phyloP scores from a whole-genome alignment of 306 rosid genomes.

The Cucurbita moschata region DNA sequence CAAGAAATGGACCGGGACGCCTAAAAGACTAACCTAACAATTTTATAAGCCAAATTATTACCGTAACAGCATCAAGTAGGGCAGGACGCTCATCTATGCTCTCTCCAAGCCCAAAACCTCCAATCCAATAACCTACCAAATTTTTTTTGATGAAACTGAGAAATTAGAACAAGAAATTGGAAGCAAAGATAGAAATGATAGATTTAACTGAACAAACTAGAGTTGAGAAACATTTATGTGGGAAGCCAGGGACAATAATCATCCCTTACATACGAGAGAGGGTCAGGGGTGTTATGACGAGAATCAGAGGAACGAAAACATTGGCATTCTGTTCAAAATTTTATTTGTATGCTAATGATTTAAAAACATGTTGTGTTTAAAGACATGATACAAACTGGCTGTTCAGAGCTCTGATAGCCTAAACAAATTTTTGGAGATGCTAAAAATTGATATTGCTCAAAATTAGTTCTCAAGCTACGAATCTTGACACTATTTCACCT shows the following conservation, averaged over 20 bases:
- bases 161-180: neutral
- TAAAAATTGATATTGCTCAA: neutral
- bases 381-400: neutral
- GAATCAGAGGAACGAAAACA: neutral
- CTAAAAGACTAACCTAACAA: neutral
- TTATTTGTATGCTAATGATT: neutral
- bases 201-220: neutral
- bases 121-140: conserved; percentile 76
- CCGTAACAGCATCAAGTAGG: conserved; percentile 51
- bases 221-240: neutral
- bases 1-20: neutral
- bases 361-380: neutral
- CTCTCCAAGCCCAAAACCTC: conserved; percentile 96
- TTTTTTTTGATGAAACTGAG: conserved; percentile 1
- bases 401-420: neutral
- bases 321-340: neutral
- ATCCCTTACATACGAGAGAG: neutral
- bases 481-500: neutral
- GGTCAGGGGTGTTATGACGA: neutral
- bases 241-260: neutral
- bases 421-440: neutral
- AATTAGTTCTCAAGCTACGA: neutral
- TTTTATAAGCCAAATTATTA: conserved; percentile 19
- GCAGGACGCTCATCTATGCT: conserved; percentile 66
- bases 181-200: neutral